These are phyloP conservation scores for Trichoderma brevicompactum DNA, from an alignment of 2,329 filamentous ascomycete genomes.

Conservation along the genomic window DNA sequence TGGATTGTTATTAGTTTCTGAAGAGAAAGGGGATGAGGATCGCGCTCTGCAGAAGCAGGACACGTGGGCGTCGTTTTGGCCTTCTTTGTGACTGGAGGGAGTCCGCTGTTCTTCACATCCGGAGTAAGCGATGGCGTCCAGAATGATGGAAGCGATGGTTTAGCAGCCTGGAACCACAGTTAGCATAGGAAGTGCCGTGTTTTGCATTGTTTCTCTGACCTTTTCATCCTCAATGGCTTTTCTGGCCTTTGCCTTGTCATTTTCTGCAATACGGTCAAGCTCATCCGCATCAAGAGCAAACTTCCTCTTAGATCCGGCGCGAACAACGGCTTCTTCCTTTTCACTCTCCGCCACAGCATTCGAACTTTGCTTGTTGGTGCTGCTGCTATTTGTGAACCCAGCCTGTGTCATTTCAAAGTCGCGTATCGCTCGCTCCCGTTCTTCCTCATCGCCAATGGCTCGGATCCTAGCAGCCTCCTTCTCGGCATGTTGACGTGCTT, in stretches of 20 bases:
- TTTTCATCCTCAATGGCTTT: conserved; percentile 74
- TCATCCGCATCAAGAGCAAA: conserved; percentile 76
- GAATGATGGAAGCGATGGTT: conserved; percentile 78
- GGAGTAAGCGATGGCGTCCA: conserved; percentile 90
- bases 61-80: conserved; percentile 73
- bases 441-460: conserved; percentile 68
- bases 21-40: conserved; percentile 75
- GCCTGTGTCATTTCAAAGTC: conserved; percentile 88
- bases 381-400: conserved; percentile 54
- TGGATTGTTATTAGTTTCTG: conserved; percentile 76
- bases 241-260: conserved; percentile 72
- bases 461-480: conserved; percentile 66
- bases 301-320: conserved; percentile 66
- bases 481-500: conserved; percentile 62
- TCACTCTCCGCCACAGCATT: conserved; percentile 3
- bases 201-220: conserved; percentile 45
- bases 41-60: conserved; percentile 69
- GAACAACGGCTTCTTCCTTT: conserved; percentile 10
- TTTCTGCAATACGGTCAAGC: conserved; percentile 68
- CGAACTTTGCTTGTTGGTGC: conserved; percentile 45
- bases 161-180: conserved; percentile 55
- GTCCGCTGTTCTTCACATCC: conserved; percentile 48
- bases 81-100: conserved; percentile 62
- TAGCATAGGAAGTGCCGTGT: conserved; percentile 14
- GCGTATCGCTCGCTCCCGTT: conserved; percentile 68